Evolutionary conservation across 345 rosid species (phyloP).

Genomic region (Reutealis trisperma): DNA sequence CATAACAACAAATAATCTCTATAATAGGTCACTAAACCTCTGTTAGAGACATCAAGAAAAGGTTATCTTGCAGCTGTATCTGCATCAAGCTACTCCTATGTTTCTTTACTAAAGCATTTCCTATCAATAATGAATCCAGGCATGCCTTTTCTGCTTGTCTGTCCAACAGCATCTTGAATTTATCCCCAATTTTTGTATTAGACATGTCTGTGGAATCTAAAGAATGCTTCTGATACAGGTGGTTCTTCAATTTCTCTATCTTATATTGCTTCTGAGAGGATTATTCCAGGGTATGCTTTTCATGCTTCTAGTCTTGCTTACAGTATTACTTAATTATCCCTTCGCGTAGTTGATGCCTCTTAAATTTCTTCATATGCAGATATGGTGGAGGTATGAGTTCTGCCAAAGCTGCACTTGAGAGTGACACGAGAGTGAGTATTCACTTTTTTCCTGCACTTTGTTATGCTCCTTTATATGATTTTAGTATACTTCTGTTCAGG

Average conservation of each 20-base stretch:
- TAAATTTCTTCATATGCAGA: slow-evolving; percentile 37
- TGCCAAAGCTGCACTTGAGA: slow-evolving; percentile 95
- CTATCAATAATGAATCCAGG: slow-evolving; percentile 95
- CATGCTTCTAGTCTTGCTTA: background rate
- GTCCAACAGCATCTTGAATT: background rate
- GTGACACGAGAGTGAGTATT: slow-evolving; percentile 73
- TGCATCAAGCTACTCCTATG: slow-evolving; percentile 91
- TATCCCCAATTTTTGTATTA: background rate
- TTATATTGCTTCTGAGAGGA: slow-evolving; percentile 87
- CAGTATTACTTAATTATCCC: background rate
- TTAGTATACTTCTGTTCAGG: slow-evolving; percentile 41
- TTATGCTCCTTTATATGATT: slow-evolving; percentile 2
- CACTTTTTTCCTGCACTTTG: background rate
- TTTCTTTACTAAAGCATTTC: slow-evolving; percentile 86
- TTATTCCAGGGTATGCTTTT: slow-evolving; percentile 77
- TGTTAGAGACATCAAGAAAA: slow-evolving; percentile 90
- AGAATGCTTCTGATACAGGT: slow-evolving; percentile 47
- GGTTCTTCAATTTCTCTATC: slow-evolving; percentile 93
- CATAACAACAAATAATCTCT: background rate
- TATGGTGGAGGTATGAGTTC: slow-evolving; percentile 99
- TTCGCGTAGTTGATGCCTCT: slow-evolving; percentile 10
- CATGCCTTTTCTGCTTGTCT: slow-evolving; percentile 24
- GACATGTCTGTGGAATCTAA: slow-evolving; percentile 21
- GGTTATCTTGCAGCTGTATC: slow-evolving; percentile 94
- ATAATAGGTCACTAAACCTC: slow-evolving; percentile 75